These are phyloP conservation scores for Ramularia endophylla DNA, from an alignment of 2,329 filamentous ascomycete species.

Conservation along the genomic window DNA sequence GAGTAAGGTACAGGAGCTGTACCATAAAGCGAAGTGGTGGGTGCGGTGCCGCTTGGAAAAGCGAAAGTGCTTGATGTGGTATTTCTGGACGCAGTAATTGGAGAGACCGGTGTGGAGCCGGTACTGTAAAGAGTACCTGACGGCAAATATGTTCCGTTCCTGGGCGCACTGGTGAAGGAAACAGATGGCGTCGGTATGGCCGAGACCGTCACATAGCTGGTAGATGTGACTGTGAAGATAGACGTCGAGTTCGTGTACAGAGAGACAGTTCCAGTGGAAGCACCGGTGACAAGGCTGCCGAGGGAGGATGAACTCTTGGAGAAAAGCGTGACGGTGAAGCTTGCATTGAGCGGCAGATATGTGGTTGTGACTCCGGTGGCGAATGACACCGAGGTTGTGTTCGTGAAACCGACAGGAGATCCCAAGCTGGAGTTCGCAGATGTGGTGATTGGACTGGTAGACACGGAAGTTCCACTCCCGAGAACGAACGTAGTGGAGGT, in stretches of 20 bases:
- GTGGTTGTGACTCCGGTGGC: constrained; percentile 1
- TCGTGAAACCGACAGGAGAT: constrained; percentile 7
- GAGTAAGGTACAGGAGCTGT: background rate
- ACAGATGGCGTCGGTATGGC: background rate
- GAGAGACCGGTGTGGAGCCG: background rate
- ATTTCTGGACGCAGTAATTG: background rate
- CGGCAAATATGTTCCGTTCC: background rate
- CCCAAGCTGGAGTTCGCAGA: constrained; percentile 2
- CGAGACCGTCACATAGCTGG: background rate
- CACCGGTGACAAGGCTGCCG: background rate
- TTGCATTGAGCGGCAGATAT: background rate
- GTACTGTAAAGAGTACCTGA: background rate
- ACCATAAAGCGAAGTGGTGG: background rate
- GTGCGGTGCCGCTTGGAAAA: background rate
- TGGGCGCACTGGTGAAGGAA: no score
- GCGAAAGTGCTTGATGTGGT: background rate
- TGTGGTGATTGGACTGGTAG: constrained; percentile 3
- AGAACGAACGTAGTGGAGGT: constrained; percentile 3
- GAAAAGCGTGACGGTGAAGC: background rate
- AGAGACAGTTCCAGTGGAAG: background rate
- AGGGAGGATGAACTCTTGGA: no score
- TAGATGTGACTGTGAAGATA: background rate
- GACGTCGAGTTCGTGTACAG: background rate
- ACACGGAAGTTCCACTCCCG: no score
- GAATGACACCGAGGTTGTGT: constrained; percentile 3